phyloP scores from a whole-genome alignment of 23 red algal genomes.

The Gracilariopsis chorda region DNA sequence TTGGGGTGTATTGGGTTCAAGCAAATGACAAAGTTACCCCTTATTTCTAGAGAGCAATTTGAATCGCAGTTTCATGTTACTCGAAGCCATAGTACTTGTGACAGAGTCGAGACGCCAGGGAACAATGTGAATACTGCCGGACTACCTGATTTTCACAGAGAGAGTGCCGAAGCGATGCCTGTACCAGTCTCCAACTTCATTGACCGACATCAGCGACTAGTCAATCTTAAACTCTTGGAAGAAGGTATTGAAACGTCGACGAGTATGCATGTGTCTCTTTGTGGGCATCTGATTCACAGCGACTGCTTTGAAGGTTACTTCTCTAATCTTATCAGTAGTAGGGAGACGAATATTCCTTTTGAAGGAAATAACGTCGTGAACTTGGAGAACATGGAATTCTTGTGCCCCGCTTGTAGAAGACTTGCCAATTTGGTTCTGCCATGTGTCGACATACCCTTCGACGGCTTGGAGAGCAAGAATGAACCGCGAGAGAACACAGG shows the following conservation, averaged over 20 bases:
- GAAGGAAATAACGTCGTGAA: slow-evolving; percentile 61
- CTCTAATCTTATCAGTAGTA: slow-evolving; percentile 25
- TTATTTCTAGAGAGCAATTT: background rate
- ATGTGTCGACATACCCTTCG: background rate
- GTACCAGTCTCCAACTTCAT: background rate
- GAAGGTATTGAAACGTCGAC: slow-evolving; percentile 8
- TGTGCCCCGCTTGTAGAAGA: slow-evolving; percentile 81
- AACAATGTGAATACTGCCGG: background rate
- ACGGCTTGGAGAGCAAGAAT: background rate
- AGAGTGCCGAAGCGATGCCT: background rate
- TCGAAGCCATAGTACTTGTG: background rate
- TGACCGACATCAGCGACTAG: background rate
- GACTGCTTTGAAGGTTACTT: slow-evolving; percentile 69
- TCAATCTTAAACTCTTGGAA: background rate
- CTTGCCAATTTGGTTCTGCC: slow-evolving; percentile 81
- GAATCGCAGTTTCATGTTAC: background rate
- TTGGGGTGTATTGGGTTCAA: slow-evolving; percentile 53
- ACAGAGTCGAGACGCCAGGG: background rate
- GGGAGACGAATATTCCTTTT: slow-evolving; percentile 1
- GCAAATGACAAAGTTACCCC: slow-evolving; percentile 38
- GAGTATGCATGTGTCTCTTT: slow-evolving; percentile 37
- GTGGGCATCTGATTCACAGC: slow-evolving; percentile 73
- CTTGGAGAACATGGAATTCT: slow-evolving; percentile 57
- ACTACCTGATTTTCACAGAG: background rate
- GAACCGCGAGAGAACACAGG: background rate